Percentiles rank a stretch among this genome's conserved stretches.
Conservation (phyloP, 2,329 filamentous ascomycete genomes). For the Pseudopyricularia cyperi region DNA sequence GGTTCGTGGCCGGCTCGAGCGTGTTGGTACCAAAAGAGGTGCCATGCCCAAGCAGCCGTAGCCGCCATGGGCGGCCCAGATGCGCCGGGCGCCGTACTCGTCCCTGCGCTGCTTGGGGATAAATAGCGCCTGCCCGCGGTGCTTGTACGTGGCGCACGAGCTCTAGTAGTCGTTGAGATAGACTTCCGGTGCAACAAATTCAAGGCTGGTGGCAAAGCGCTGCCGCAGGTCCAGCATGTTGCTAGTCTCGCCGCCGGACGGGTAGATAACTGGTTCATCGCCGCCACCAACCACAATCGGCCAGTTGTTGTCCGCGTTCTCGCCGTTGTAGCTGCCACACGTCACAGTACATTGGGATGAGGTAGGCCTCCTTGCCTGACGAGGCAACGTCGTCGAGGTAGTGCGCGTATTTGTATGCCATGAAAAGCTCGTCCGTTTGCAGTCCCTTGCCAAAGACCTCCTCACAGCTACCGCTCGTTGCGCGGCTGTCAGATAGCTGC, state of each 20-base stretch:
- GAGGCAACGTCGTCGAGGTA: conserved; percentile 20
- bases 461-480: conserved; percentile 11
- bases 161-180: conserved; percentile 25
- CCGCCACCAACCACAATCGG: conserved; percentile 35
- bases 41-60: conserved; percentile 16
- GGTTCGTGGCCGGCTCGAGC: conserved; percentile 9
- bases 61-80: conserved; percentile 24
- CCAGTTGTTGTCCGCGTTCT: conserved; percentile 27
- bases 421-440: conserved; percentile 20
- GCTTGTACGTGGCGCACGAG: conserved; percentile 28
- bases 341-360: conserved; percentile 21
- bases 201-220: conserved; percentile 25
- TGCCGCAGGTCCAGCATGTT: conserved; percentile 32
- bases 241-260: conserved; percentile 28
- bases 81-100: conserved; percentile 25
- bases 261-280: conserved; percentile 29
- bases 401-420: conserved; percentile 20
- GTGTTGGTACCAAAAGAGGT: conserved; percentile 21
- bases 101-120: conserved; percentile 39
- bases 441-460: conserved; percentile 14
- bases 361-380: conserved; percentile 19
- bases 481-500: not conserved
- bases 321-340: conserved; percentile 22
- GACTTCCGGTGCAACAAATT: conserved; percentile 32
- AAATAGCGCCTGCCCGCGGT: conserved; percentile 29